Evolutionary conservation across 1,139 yeast species (phyloP).

Genomic region (Blastobotrys buckinghamii): DNA sequence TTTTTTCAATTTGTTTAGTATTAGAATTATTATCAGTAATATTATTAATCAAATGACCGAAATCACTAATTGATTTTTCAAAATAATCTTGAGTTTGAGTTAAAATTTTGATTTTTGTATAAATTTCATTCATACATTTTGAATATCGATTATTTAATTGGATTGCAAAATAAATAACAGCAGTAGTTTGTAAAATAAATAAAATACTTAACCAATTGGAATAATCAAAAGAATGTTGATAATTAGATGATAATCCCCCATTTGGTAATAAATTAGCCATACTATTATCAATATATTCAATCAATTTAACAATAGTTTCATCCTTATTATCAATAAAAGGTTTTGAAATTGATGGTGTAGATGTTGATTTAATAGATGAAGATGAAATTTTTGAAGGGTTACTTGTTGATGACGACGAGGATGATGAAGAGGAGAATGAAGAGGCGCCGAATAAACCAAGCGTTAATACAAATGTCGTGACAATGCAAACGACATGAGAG

Average conservation of each 20-base stretch:
- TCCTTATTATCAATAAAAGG: background rate
- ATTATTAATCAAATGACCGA: background rate
- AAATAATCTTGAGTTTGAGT: slow-evolving; percentile 8
- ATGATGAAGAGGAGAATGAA: background rate
- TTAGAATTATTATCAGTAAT: background rate
- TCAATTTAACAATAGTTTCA: background rate
- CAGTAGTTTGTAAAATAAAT: slow-evolving; percentile 4
- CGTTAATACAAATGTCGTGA: slow-evolving; percentile 1
- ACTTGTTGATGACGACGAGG: background rate
- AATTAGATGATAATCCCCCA: background rate
- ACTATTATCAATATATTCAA: background rate
- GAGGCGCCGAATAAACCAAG: background rate
- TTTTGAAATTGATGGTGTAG: background rate
- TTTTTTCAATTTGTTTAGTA: slow-evolving; percentile 5
- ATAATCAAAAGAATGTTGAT: background rate
- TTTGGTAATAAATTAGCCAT: background rate
- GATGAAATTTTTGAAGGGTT: too few relatives aligned
- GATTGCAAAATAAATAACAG: slow-evolving; percentile 5
- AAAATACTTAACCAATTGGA: background rate
- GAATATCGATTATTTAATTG: background rate
- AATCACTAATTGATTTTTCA: slow-evolving; percentile 6
- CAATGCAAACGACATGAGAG: background rate
- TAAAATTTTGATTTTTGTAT: slow-evolving; percentile 3
- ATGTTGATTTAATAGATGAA: too few relatives aligned
- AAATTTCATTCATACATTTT: slow-evolving; percentile 1